phyloP scores from a whole-genome alignment of 345 rosid species.

The Salix purpurea region DNA sequence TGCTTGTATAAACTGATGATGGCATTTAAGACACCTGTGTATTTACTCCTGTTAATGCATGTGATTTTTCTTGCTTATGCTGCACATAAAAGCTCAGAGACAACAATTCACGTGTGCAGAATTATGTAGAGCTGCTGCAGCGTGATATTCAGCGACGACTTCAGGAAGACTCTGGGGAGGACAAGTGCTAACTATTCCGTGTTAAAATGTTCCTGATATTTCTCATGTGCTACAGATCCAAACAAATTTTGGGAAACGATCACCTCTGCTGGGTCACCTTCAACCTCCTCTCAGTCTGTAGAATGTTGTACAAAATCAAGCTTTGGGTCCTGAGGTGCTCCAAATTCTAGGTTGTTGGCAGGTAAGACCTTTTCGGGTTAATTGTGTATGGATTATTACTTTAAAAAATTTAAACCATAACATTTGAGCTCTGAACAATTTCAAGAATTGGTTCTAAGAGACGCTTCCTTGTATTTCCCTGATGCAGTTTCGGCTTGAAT shows the following conservation, averaged over 20 bases:
- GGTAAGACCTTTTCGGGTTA: not conserved
- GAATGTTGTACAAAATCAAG: conserved; percentile 10
- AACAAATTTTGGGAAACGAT: not conserved
- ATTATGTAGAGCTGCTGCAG: conserved; percentile 55
- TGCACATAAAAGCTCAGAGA: not conserved
- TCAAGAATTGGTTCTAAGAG: not conserved
- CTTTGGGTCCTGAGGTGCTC: not conserved
- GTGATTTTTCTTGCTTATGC: not conserved
- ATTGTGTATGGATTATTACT: not conserved
- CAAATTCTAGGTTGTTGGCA: not conserved
- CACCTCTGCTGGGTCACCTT: not conserved
- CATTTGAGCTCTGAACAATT: not conserved
- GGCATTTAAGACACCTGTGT: not conserved
- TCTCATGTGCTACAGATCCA: not conserved
- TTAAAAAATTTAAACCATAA: not conserved
- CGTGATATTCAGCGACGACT: conserved; percentile 42
- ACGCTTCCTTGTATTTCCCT: not conserved
- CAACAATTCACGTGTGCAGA: conserved; percentile 37
- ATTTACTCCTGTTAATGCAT: not conserved
- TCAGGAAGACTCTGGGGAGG: conserved; percentile 28
- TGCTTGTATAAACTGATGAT: not conserved
- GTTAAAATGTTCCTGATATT: not conserved
- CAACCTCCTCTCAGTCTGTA: not conserved
- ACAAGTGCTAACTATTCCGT: conserved; percentile 5
- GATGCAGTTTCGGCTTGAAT: not conserved